Conservation (phyloP, 2,329 filamentous ascomycete genomes). For the Penicillium brasilianum region DNA sequence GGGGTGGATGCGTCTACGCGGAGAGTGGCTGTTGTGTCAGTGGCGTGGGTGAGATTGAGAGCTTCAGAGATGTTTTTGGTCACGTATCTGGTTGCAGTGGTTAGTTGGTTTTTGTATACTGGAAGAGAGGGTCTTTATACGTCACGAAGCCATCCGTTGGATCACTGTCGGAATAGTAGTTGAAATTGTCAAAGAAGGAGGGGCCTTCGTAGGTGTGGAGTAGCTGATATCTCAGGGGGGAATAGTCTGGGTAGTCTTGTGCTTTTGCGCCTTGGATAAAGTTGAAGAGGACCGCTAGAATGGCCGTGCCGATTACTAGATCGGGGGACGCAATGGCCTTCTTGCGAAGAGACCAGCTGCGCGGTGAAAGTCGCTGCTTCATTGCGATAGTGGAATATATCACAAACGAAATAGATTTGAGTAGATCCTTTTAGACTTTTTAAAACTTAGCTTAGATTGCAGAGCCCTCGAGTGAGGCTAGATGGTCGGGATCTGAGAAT, state of each 20-base stretch:
- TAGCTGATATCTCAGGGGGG: constrained; percentile 45
- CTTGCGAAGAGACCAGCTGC: not conserved
- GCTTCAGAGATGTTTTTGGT: constrained; percentile 33
- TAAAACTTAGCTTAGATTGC: not conserved
- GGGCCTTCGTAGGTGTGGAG: constrained; percentile 49
- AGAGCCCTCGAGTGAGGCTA: not conserved
- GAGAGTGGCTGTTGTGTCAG: constrained; percentile 59
- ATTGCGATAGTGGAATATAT: not conserved
- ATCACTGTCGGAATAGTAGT: constrained; percentile 52
- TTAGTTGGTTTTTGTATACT: too few relatives aligned
- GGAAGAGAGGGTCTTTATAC: constrained; percentile 33
- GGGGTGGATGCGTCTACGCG: constrained; percentile 65
- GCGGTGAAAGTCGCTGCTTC: not conserved
- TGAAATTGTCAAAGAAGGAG: constrained; percentile 53
- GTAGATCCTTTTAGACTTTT: not conserved
- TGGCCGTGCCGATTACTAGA: constrained; percentile 10
- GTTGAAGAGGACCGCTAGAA: constrained; percentile 59
- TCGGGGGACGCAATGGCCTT: not conserved
- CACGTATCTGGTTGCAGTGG: constrained; percentile 28
- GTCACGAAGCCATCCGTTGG: constrained; percentile 53
- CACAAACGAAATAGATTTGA: not conserved
- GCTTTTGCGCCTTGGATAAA: constrained; percentile 57
- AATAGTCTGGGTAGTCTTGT: constrained; percentile 53
- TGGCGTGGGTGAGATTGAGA: constrained; percentile 66
- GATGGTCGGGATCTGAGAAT: not conserved